phyloP scores from a whole-genome alignment of 352 stramenopile species.

The Pythium phragmiticola region DNA sequence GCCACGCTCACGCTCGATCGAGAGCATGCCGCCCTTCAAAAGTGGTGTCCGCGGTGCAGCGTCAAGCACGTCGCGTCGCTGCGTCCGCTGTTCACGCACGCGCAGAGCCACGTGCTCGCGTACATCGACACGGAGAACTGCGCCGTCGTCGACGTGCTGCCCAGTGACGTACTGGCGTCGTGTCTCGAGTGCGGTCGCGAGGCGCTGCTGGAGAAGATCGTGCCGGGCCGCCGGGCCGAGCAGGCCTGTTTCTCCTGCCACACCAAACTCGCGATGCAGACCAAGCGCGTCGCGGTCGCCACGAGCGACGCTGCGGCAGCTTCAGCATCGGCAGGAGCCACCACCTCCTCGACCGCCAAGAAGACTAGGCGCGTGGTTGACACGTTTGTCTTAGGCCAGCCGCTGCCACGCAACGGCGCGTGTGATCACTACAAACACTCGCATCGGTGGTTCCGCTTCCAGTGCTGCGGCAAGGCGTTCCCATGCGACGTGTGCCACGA shows the following conservation, averaged over 20 bases:
- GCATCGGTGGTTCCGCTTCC: constrained; percentile 81
- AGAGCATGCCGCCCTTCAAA: constrained; percentile 38
- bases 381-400: constrained; percentile 64
- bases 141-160: constrained; percentile 61
- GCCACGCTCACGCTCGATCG: constrained; percentile 45
- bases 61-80: constrained; percentile 65
- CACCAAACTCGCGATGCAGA: constrained; percentile 68
- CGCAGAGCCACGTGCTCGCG: constrained; percentile 53
- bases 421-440: constrained; percentile 85
- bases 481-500: constrained; percentile 84
- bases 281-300: constrained; percentile 52
- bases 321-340: neutral
- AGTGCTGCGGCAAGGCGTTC: constrained; percentile 82
- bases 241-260: constrained; percentile 74
- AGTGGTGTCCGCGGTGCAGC: constrained; percentile 84
- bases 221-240: constrained; percentile 55
- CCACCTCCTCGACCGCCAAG: constrained; percentile 17
- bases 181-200: constrained; percentile 70
- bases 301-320: neutral
- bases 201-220: constrained; percentile 53
- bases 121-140: constrained; percentile 81
- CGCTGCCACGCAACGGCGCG: constrained; percentile 61
- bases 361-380: constrained; percentile 35
- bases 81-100: constrained; percentile 68
- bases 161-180: constrained; percentile 66